Conservation (phyloP, 192 early-diverging fungal genomes). For the Spinellus fusiger region DNA sequence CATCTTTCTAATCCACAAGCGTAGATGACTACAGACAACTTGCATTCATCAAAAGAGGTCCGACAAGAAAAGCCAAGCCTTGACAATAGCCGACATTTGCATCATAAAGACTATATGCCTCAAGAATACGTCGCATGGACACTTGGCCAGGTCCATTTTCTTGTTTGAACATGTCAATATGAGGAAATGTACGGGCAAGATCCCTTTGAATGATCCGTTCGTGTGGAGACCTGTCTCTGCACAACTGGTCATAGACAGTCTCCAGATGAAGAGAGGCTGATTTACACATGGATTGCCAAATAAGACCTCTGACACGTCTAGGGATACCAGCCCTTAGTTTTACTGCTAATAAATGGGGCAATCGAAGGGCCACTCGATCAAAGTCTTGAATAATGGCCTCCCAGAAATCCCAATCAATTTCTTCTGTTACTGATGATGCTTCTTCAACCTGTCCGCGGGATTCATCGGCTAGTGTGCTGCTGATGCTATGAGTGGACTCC, state of each 20-base stretch:
- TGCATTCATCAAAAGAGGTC: conserved; percentile 87
- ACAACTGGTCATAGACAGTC: conserved; percentile 72
- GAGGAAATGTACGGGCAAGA: conserved; percentile 89
- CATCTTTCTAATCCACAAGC: not conserved
- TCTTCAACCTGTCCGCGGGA: not conserved
- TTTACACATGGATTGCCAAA: conserved; percentile 87
- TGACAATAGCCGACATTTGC: conserved; percentile 96
- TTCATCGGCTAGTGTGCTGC: not conserved
- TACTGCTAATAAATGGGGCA: conserved; percentile 57
- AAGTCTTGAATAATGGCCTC: conserved; percentile 70
- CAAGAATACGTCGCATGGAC: conserved; percentile 81
- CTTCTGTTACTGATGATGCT: not conserved
- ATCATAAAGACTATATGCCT: conserved; percentile 94
- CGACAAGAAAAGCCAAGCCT: conserved; percentile 92
- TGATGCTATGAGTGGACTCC: not conserved
- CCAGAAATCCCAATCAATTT: conserved; percentile 72
- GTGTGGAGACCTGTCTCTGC: conserved; percentile 67
- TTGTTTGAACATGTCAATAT: conserved; percentile 78
- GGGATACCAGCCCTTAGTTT: conserved; percentile 77
- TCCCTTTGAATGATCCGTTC: conserved; percentile 94
- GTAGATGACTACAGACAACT: conserved; percentile 3
- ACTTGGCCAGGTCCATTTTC: conserved; percentile 81
- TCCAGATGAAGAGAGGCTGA: conserved; percentile 74
- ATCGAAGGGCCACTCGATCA: conserved; percentile 50
- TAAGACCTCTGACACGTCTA: conserved; percentile 67